Evolutionary conservation across 495 filamentous ascomycete genomes (phyloP), one percentile per base, ranked within the genome.

Genomic region (Penicillium chermesinum): DNA sequence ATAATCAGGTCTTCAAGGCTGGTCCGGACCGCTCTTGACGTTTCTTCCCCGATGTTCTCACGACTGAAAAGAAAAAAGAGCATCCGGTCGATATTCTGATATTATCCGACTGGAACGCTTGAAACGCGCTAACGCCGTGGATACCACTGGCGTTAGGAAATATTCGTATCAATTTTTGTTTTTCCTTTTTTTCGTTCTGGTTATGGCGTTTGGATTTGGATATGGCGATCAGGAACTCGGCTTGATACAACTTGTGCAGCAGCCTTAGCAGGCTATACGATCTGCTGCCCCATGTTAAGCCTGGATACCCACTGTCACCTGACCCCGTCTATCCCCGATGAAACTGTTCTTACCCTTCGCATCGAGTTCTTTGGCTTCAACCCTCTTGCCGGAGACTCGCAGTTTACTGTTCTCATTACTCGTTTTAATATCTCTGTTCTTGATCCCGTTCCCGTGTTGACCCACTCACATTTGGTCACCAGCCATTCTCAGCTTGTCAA

Each of bases 1-100:
- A 44, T 54, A 57, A 54, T 62, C 35, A 56, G 55, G 61, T 57
- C 53, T 53, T 59, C 61, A 51, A 49, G 52, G 61, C 61, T 60
- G 59, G 61, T 52, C 61, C 57, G 59, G 61, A 59, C 52, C 58
- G 41, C 41, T 52, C 36, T 55, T 52, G 57, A 46, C 43, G 59
- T 51, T 40, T 40, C 49, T 49, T 27, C 36, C 32, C n/a, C 25
- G 7, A 8, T 43, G 50, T 51, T 52, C 12, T 52, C 21, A 50
- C 50, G 43, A 49, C 30, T 37, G 38, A 55, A 34, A 41, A 58
- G 48, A 46, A 25, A 54, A 53, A 40, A 41, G 33, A 50, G 14
- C 8, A 7, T 3, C 37, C 15, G 43, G n/a, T n/a, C n/a, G n/a
- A 32, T 12, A 8, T 38, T 22, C n/a, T 22, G 7, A 10, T 39